Evolutionary conservation across 116 monocot species (phyloP), one percentile per base, ranked within the genome.

Genomic region (Dioscorea cayenensis): DNA sequence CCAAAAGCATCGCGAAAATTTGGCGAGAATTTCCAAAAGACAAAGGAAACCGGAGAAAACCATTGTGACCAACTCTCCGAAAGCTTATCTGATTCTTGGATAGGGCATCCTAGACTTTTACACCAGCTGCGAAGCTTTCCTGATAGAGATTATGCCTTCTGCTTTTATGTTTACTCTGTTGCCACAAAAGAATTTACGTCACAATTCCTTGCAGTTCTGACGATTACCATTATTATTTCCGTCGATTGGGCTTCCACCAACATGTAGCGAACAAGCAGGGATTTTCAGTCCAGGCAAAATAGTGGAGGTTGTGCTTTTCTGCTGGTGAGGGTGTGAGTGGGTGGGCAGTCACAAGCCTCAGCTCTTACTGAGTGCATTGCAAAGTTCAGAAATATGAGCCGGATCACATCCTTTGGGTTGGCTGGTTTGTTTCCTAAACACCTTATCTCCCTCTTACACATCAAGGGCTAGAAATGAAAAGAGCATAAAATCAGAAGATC

Each of bases 291-390:
- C 87, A 12, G 86, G 92, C 61, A 92, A 79, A 61, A 90, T 79
- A 61, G 76, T 81, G 18, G 90, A 79, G 43, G 72, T 76, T 72
- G 81, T 81, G 73, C 48, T 80, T 76, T 65, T 77, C 77, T 55
- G 78, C 51, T 66, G 78, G 67, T 64, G 88, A 77, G 60, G n/a
- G 79, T 58, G 68, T 90, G 81, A 87, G 77, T 73, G 35, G 99
- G 94, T 29, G 99, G 99, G 62, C 99, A 99, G 78, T 99, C 99
- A 79, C 99, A 99, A 75, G 99, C 99, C 81, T 99, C 99, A 32
- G 91, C 89, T 88, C 99, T 81, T 38, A 99, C 99, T 20, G 99
- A 99, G 59, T 99, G 99, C 94, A 88, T 94, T 13, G 99, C 99
- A 69, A 99, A 99, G 73, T 99, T 99, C 60, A 89, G 73, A 66